Conservation (phyloP, 2,329 filamentous ascomycete species). For the Cladosporium colombiae region DNA sequence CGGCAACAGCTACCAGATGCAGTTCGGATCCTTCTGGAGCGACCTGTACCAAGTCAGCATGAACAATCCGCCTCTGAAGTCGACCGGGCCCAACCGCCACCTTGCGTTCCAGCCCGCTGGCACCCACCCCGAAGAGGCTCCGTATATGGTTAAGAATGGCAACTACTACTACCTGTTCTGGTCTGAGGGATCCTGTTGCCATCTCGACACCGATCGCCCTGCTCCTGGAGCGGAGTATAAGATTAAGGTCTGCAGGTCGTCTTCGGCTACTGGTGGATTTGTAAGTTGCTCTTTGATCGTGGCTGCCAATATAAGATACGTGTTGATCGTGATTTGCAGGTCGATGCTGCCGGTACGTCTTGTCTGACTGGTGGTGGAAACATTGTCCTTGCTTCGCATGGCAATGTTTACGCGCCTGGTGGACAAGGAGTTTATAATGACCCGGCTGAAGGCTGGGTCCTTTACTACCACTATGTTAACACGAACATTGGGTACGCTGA, state of each 20-base stretch:
- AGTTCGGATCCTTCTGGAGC: constrained; percentile 70
- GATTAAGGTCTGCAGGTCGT: constrained; percentile 65
- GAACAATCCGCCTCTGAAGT: constrained; percentile 33
- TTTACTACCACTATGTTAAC: constrained; percentile 65
- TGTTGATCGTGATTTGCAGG: constrained; percentile 21
- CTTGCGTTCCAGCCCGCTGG: constrained; percentile 57
- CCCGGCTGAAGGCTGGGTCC: constrained; percentile 50
- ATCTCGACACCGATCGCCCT: constrained; percentile 55
- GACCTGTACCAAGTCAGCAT: constrained; percentile 64
- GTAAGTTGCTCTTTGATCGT: constrained; percentile 31
- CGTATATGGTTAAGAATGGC: constrained; percentile 57
- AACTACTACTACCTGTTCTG: constrained; percentile 67
- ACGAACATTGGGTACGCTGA: constrained; percentile 44
- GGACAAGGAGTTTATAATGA: constrained; percentile 63
- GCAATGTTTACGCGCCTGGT: constrained; percentile 64
- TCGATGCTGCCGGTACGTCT: constrained; percentile 55
- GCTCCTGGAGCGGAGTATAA: constrained; percentile 64
- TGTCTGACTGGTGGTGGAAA: constrained; percentile 62
- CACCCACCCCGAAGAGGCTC: constrained; percentile 57
- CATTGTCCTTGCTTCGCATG: constrained; percentile 61
- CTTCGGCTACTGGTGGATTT: constrained; percentile 54
- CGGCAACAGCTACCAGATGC: constrained; percentile 52
- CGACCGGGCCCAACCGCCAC: constrained; percentile 44
- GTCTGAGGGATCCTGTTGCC: constrained; percentile 62
- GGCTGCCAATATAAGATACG: background rate